Evolutionary conservation across 129 eudicot species (phyloP).

Genomic region (Mikania micrantha): DNA sequence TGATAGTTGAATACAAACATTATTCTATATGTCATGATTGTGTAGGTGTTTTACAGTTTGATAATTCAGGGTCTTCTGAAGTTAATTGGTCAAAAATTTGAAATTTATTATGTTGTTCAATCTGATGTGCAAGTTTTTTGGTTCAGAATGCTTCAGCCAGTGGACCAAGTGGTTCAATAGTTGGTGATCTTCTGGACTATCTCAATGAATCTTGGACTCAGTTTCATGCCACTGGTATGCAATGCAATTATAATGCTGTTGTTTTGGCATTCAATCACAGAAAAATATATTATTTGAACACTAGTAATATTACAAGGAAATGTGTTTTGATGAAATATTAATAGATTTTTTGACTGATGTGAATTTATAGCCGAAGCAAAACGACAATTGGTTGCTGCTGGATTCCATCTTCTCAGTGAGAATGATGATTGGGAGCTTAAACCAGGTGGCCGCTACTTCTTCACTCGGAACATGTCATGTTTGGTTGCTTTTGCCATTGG

Average conservation of each 20-base stretch:
- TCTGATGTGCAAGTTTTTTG: constrained; percentile 3
- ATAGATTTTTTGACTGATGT: not conserved
- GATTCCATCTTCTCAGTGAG: constrained; percentile 75
- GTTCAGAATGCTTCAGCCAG: constrained; percentile 27
- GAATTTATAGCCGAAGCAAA: constrained; percentile 81
- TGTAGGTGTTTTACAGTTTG: not conserved
- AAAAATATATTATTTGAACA: not conserved
- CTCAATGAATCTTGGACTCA: constrained; percentile 98
- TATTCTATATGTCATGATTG: not conserved
- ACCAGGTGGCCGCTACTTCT: constrained; percentile 96
- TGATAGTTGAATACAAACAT: not conserved
- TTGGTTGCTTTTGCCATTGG: constrained; percentile 91
- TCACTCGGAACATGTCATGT: constrained; percentile 92
- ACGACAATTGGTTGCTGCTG: constrained; percentile 68
- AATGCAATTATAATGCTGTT: not conserved
- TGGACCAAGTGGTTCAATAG: constrained; percentile 46
- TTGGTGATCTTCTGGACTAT: constrained; percentile 72
- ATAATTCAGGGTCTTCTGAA: too few relatives aligned
- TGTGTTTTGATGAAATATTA: not conserved
- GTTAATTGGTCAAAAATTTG: too few relatives aligned
- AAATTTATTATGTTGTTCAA: too few relatives aligned
- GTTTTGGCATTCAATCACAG: not conserved
- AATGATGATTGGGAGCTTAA: constrained; percentile 90
- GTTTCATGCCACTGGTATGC: constrained; percentile 91
- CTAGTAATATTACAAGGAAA: not conserved